These are phyloP conservation scores for Trichaptum fuscoviolaceum DNA, from an alignment of 768 basidiomycete species.

Conservation along the genomic window DNA sequence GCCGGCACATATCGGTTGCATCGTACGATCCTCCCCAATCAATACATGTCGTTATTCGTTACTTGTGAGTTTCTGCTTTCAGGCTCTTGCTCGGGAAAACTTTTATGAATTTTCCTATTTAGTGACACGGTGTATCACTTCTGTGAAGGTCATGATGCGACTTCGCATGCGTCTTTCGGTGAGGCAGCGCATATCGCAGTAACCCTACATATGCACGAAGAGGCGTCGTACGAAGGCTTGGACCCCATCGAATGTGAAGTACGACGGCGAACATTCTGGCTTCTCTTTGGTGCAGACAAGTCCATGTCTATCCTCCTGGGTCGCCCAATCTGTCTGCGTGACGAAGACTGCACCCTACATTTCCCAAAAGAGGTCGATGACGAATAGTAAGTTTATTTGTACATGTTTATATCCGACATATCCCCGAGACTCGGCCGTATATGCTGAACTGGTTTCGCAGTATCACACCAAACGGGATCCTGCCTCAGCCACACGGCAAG, in stretches of 20 bases:
- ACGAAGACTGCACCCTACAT: slow-evolving; percentile 87
- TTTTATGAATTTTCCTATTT: slow-evolving; percentile 9
- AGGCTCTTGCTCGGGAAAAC: slow-evolving; percentile 1
- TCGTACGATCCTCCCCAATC: slow-evolving; percentile 82
- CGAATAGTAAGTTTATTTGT: slow-evolving; percentile 62
- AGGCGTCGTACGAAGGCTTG: slow-evolving; percentile 73
- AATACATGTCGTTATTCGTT: slow-evolving; percentile 82
- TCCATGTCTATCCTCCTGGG: slow-evolving; percentile 84
- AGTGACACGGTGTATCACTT: slow-evolving; percentile 86
- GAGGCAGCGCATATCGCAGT: slow-evolving; percentile 83
- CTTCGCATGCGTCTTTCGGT: slow-evolving; percentile 82
- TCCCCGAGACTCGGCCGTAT: slow-evolving; percentile 23
- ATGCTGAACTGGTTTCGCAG: slow-evolving; percentile 27
- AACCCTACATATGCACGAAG: slow-evolving; percentile 81
- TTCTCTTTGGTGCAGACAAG: slow-evolving; percentile 88
- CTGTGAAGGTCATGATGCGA: slow-evolving; percentile 83
- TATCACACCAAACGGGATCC: slow-evolving; percentile 79
- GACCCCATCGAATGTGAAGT: slow-evolving; percentile 88
- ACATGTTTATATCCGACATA: slow-evolving; percentile 22
- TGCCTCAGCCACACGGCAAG: slow-evolving; percentile 84
- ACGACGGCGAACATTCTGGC: slow-evolving; percentile 82
- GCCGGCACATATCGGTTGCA: slow-evolving; percentile 71
- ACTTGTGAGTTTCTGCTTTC: slow-evolving; percentile 56
- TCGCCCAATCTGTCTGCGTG: slow-evolving; percentile 78
- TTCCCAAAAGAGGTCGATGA: slow-evolving; percentile 87